Base-by-base conservation (phyloP, 805 yeast species). In the Metschnikowia lochheadii region DNA sequence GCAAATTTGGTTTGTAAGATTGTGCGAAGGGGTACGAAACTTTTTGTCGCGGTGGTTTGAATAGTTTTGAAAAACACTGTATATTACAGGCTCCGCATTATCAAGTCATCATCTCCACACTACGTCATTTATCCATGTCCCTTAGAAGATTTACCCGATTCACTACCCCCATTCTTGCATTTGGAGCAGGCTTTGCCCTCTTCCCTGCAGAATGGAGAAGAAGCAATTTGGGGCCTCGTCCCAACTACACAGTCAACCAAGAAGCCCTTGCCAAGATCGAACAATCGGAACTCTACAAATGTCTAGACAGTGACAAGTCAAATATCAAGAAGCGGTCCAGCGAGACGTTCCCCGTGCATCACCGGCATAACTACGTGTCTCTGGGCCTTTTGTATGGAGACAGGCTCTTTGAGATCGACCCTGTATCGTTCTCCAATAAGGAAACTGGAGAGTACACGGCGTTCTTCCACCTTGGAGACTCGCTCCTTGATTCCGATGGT, bases 311-410 rank as follows among this genome's bases (percentile, higher is more conserved):
- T 11, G 50, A 56, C 40, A 10, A 36, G 32, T 13, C 44, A 23
- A 15, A 34, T 3, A 40, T 20, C 26, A 56, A 48, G 42, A 37
- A 39, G 43, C 57, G 52, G 39, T 39, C 52, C 10, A 57, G 59
- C 51, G 59, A 57, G 8, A 48, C 50, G 14, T 50, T 85, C 38
- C 89, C 90, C 0, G 71, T 65, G 40, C 81, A 81, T 6, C 89
- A 85, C 60, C 77, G 76, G 36, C 60, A 63, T 2, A 79, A 84
- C 61, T 86, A 85, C 65, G 89, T 86, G 8, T 83, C 86, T 0
- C 80, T 83, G 46, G 96, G 96, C 0, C 65, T 87, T 7, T 68
- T 89, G 46, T 81, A 80, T 56, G 91, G 95, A 0, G 80, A 81
- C 2, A 77, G 81, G 15, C 78, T 82, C 53, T 69, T 87, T 54